Conservation (phyloP, 176 grass and related monocot genomes). For the Elymus sibiricus region DNA sequence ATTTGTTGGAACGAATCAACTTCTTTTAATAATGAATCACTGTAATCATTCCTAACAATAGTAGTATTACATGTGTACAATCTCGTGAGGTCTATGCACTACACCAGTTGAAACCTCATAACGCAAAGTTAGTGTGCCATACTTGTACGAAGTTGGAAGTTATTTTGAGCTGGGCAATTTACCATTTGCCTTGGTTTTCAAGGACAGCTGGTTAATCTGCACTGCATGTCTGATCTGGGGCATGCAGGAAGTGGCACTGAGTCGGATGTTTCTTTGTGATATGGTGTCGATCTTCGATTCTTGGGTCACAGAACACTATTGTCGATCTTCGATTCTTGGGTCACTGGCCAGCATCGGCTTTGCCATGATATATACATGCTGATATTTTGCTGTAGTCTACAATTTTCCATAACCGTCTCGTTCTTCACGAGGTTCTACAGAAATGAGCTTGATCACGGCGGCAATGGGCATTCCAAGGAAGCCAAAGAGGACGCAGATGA, state of each 20-base stretch:
- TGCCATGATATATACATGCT: not conserved
- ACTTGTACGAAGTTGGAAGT: not conserved
- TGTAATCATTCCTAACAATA: not conserved
- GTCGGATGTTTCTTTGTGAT: not conserved
- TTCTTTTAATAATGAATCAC: not conserved
- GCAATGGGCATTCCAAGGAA: slow-evolving; percentile 87
- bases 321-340: not conserved
- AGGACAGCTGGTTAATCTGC: not conserved
- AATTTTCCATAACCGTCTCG: not conserved
- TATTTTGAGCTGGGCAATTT: not conserved
- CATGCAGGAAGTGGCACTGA: not conserved
- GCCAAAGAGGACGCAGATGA: slow-evolving; percentile 53
- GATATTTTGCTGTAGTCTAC: not conserved
- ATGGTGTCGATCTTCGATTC: not conserved
- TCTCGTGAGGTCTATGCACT: not conserved
- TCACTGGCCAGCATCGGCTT: not conserved
- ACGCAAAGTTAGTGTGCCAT: not conserved
- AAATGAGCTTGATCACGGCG: slow-evolving; percentile 69
- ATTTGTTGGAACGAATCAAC: not conserved
- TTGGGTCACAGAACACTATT: not conserved
- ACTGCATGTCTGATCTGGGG: not conserved
- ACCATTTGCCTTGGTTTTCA: not conserved
- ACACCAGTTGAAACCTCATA: not conserved
- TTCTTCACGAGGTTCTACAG: slow-evolving; percentile 35
- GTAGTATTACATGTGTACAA: not conserved